Evolutionary conservation across 2,329 filamentous ascomycete genomes (phyloP).

Genomic region (Claviceps sp.): DNA sequence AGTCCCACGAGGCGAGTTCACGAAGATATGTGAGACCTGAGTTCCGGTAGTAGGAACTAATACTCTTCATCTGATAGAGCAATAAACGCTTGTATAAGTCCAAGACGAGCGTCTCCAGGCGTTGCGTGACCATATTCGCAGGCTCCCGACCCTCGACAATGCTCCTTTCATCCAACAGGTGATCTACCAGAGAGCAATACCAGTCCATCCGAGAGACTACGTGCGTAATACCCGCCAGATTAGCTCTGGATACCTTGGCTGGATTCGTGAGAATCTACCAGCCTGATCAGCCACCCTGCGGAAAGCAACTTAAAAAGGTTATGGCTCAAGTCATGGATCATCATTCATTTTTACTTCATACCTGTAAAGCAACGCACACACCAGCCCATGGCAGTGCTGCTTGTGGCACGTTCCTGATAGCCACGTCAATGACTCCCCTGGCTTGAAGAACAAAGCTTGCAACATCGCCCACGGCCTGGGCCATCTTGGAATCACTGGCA

Average conservation of each 20-base stretch:
- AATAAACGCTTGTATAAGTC: slow-evolving; percentile 7
- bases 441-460: slow-evolving; percentile 7
- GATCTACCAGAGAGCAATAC: slow-evolving; percentile 7
- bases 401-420: slow-evolving; percentile 6
- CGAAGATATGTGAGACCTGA: slow-evolving; percentile 6
- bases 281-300: background rate
- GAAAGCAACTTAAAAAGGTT: background rate
- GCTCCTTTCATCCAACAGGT: slow-evolving; percentile 6
- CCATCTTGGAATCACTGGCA: slow-evolving; percentile 5
- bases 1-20: slow-evolving; percentile 5
- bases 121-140: slow-evolving; percentile 2
- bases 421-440: slow-evolving; percentile 6
- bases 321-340: background rate
- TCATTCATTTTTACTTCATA: background rate
- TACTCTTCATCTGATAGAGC: slow-evolving; percentile 8
- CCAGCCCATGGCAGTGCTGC: slow-evolving; percentile 8
- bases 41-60: slow-evolving; percentile 6
- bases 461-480: slow-evolving; percentile 7
- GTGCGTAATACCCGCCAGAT: slow-evolving; percentile 6
- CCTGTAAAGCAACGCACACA: slow-evolving; percentile 8
- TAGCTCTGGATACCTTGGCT: slow-evolving; percentile 4
- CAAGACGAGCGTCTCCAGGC: slow-evolving; percentile 5
- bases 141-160: slow-evolving; percentile 6
- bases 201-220: slow-evolving; percentile 7
- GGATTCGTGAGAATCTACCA: slow-evolving; percentile 7